Conservation (phyloP, 208 protist genomes). For the Crithidia thermophila region DNA sequence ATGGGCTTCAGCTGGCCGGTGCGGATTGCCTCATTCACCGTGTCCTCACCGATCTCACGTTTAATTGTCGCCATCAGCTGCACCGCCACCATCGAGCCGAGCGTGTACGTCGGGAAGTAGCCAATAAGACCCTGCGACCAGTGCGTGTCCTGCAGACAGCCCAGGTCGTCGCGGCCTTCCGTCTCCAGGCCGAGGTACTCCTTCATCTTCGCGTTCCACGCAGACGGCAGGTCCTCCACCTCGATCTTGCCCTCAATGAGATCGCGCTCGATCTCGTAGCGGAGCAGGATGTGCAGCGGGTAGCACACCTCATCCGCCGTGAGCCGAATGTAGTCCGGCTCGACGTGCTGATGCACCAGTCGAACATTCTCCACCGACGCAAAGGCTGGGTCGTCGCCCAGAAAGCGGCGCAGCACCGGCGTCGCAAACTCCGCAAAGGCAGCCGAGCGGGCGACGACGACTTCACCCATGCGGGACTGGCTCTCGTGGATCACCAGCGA, state of each 20-base stretch:
- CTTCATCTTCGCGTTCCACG: slow-evolving; percentile 87
- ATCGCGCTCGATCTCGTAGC: slow-evolving; percentile 82
- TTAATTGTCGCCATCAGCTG: slow-evolving; percentile 63
- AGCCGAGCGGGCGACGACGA: slow-evolving; percentile 53
- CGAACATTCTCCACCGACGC: slow-evolving; percentile 45
- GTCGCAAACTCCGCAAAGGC: slow-evolving; percentile 59
- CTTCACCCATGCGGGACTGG: slow-evolving; percentile 78
- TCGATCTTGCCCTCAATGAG: slow-evolving; percentile 73
- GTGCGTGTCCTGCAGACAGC: slow-evolving; percentile 86
- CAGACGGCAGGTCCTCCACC: slow-evolving; percentile 64
- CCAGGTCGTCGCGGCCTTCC: slow-evolving; percentile 58
- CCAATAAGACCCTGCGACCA: slow-evolving; percentile 70
- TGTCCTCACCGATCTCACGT: slow-evolving; percentile 44
- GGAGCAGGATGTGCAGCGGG: slow-evolving; percentile 82
- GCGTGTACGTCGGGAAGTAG: slow-evolving; percentile 89
- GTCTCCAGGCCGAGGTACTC: slow-evolving; percentile 73
- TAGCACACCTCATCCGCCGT: slow-evolving; percentile 89
- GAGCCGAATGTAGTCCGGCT: slow-evolving; percentile 74
- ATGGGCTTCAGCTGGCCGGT: slow-evolving; percentile 54
- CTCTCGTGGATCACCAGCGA: slow-evolving; percentile 82
- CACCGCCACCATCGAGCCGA: slow-evolving; percentile 76
- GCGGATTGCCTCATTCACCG: slow-evolving; percentile 42
- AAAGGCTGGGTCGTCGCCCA: slow-evolving; percentile 52
- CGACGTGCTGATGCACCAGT: slow-evolving; percentile 42
- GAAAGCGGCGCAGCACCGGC: slow-evolving; percentile 41